Evolutionary conservation across 208 protist genomes (phyloP), one percentile per base, ranked within the genome.

Genomic region (Phytomonas sp.): DNA sequence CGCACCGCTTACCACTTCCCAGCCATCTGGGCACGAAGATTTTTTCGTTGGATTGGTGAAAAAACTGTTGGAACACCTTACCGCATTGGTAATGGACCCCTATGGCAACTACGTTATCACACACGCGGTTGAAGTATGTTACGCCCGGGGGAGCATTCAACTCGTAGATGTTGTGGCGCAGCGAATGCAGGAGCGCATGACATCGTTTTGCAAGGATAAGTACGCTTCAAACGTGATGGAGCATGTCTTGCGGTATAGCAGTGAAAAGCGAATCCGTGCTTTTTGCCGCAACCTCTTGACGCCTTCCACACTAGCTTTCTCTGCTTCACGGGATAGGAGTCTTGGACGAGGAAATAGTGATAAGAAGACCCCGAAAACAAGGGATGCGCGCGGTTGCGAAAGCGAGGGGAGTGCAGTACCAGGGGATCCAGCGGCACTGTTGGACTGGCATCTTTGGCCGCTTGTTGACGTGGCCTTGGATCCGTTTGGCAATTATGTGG

Each of bases 31-130:
- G 46, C 13, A 34, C 20, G 70, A 65, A 67, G 77, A 77, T 66
- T 82, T 72, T 64, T 74, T 82, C 59, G 75, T 71, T 4, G 70
- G 59, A 64, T 77, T 81, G 61, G 67, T 79, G 30, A 92, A 84
- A 6, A 77, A 78, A 11, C 66, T 94, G 7, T 40, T 78, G 5
- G 89, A 96, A 28, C 77, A 92, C 74, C 61, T 88, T 26, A 79
- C 92, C 30, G 77, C 93, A n/a, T 80, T 96, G 29, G 75, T 88
- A 20, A 78, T 87, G 62, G 92, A 98, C 75, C 88, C 95, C 7
- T 99, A 88, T 74, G 97, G 97, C 59, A 99, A 99, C 80, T 99
- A 99, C 77, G 97, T 98, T 32, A 89, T 98, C 28, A 97, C 97
- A 62, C 98, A 98, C 63, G 88, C 98, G 29, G 77, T 98, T 1